Conservation (phyloP, 2,329 filamentous ascomycete species). For the Dothistroma septosporum region DNA sequence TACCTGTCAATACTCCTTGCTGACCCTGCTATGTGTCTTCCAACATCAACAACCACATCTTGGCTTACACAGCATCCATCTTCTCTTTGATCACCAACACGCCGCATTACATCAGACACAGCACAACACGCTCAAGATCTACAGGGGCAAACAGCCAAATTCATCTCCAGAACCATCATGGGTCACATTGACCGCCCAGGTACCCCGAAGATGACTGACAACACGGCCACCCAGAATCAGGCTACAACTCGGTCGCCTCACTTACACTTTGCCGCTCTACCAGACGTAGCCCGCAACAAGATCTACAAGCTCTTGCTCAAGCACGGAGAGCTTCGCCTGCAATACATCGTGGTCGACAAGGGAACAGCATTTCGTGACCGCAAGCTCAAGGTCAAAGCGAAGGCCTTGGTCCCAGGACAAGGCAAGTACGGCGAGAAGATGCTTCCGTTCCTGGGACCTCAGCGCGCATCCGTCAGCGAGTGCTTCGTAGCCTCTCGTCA, state of each 20-base stretch:
- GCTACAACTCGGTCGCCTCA: not conserved
- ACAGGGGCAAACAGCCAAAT: not conserved
- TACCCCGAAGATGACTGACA: not conserved
- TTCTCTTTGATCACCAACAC: not conserved
- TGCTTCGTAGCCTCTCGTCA: not conserved
- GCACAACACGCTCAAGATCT: not conserved
- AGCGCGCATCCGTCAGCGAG: not conserved
- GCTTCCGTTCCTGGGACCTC: not conserved
- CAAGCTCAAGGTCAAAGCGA: not conserved
- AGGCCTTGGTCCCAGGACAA: not conserved
- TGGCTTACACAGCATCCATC: not conserved
- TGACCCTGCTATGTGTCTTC: not conserved
- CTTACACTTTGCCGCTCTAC: not conserved
- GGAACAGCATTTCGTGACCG: not conserved
- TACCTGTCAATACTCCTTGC: not conserved
- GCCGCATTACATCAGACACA: not conserved
- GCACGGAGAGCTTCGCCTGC: not conserved
- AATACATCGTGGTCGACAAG: not conserved
- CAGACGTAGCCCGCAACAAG: not conserved
- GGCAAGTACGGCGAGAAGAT: not conserved
- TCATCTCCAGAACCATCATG: too few relatives aligned
- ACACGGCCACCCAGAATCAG: not conserved
- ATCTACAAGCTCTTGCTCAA: not conserved
- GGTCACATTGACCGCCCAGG: not conserved
- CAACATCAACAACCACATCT: not conserved